Evolutionary conservation across 169 alveolate genomes (phyloP).

Genomic region (Eimeria praecox): DNA sequence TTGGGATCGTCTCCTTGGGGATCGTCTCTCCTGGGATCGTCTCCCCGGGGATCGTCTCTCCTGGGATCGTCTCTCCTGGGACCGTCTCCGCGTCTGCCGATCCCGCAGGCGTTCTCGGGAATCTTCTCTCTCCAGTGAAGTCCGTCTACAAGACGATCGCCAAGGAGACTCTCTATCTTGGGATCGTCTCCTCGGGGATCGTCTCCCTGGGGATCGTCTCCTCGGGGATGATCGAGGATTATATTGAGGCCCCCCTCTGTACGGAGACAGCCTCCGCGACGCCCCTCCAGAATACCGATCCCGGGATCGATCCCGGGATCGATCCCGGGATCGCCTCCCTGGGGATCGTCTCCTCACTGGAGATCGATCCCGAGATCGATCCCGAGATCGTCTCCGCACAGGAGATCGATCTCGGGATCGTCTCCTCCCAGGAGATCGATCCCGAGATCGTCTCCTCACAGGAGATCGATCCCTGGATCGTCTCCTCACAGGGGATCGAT

Average conservation of each 20-base stretch:
- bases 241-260: background rate
- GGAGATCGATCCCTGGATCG: background rate
- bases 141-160: background rate
- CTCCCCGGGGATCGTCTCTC: no score
- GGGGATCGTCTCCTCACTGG: conserved; percentile 7
- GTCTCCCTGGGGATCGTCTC: conserved; percentile 7
- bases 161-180: background rate
- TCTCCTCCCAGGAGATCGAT: background rate
- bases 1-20: background rate
- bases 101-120: background rate
- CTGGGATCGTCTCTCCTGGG: background rate
- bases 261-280: conserved; percentile 3
- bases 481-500: background rate
- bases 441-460: background rate
- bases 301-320: background rate
- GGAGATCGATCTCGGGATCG: background rate
- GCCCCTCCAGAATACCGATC: background rate
- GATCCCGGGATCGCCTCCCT: background rate
- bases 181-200: conserved; percentile 46
- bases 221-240: conserved; percentile 4
- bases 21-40: no score
- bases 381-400: background rate
- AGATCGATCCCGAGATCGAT: conserved; percentile 10
- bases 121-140: no score
- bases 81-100: background rate